These are phyloP conservation scores for Russula griseocarnosa DNA, from an alignment of 768 basidiomycete genomes.

Conservation along the genomic window DNA sequence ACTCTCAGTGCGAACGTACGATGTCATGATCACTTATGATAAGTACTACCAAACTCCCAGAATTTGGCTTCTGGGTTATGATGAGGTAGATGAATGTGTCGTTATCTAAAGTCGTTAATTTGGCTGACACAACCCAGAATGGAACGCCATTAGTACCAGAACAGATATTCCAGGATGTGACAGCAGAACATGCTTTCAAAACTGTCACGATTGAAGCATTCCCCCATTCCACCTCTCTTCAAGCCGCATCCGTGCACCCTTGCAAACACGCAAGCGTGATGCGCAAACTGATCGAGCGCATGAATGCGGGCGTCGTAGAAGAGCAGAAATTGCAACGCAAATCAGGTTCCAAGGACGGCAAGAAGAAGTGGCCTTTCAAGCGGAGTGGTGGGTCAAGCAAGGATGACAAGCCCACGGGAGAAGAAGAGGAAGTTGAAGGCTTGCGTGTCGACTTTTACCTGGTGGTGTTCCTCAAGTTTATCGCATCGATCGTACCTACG, in stretches of 20 bases:
- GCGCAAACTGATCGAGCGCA: conserved; percentile 99
- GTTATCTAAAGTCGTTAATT: neutral
- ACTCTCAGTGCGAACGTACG: conserved; percentile 95
- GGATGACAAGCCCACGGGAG: conserved; percentile 46
- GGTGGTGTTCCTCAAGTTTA: conserved; percentile 98
- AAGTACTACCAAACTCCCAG: conserved; percentile 99
- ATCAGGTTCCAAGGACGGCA: conserved; percentile 43
- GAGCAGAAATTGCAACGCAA: conserved; percentile 73
- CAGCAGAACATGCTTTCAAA: conserved; percentile 95
- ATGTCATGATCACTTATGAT: conserved; percentile 99
- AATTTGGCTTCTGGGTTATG: conserved; percentile 96
- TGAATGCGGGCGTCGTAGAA: conserved; percentile 85
- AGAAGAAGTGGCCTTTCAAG: conserved; percentile 81
- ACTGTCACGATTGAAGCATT: conserved; percentile 98
- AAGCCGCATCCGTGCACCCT: conserved; percentile 92
- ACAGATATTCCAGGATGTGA: conserved; percentile 96
- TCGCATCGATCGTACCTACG: conserved; percentile 96
- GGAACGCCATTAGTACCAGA: conserved; percentile 80
- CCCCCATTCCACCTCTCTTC: conserved; percentile 83
- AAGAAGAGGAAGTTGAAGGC: conserved; percentile 77
- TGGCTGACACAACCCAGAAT: conserved; percentile 48
- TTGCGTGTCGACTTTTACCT: conserved; percentile 98
- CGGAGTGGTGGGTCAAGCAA: conserved; percentile 58
- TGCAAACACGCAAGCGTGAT: conserved; percentile 99
- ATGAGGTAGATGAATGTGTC: conserved; percentile 59